phyloP scores from a whole-genome alignment of 371 early-diverging fungal genomes.

The Mortierella polycephala region DNA sequence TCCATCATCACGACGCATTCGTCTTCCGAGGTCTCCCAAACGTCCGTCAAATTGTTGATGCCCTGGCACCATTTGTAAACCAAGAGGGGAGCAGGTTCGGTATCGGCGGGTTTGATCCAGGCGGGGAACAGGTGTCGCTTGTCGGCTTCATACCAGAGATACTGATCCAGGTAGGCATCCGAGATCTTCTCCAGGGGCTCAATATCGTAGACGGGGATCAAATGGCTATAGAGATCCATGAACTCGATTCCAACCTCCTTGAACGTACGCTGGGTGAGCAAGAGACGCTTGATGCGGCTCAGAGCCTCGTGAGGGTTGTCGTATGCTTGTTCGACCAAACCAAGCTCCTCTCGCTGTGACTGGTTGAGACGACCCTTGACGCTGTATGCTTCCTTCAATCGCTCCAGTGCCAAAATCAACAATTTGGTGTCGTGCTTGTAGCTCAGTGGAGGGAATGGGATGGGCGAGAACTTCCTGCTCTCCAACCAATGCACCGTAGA shows the following conservation, averaged over 20 bases:
- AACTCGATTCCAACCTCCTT: conserved; percentile 99
- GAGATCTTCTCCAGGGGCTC: conserved; percentile 99
- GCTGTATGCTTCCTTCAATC: conserved; percentile 94
- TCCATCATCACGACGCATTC: conserved; percentile 97
- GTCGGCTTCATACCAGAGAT: conserved; percentile 98
- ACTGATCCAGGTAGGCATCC: conserved; percentile 99
- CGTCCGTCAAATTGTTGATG: conserved; percentile 94
- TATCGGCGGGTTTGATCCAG: conserved; percentile 98
- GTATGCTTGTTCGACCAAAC: conserved; percentile 97
- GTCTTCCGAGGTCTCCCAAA: conserved; percentile 94
- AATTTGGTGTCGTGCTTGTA: conserved; percentile 99
- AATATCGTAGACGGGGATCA: conserved; percentile 97
- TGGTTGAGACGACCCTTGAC: conserved; percentile 97
- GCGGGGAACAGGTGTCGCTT: conserved; percentile 92
- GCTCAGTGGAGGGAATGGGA: conserved; percentile 98
- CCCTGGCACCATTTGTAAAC: conserved; percentile 99
- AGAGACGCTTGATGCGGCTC: conserved; percentile 93
- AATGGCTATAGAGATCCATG: conserved; percentile 96
- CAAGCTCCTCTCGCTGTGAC: conserved; percentile 97
- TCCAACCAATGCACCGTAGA: conserved; percentile 99
- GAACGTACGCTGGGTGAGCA: conserved; percentile 98
- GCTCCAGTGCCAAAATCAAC: conserved; percentile 94
- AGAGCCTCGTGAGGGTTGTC: conserved; percentile 97
- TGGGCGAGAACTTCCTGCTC: conserved; percentile 96
- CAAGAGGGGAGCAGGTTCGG: conserved; percentile 96